Conservation (phyloP, 2,329 filamentous ascomycete genomes). For the Penicillium brasilianum region DNA sequence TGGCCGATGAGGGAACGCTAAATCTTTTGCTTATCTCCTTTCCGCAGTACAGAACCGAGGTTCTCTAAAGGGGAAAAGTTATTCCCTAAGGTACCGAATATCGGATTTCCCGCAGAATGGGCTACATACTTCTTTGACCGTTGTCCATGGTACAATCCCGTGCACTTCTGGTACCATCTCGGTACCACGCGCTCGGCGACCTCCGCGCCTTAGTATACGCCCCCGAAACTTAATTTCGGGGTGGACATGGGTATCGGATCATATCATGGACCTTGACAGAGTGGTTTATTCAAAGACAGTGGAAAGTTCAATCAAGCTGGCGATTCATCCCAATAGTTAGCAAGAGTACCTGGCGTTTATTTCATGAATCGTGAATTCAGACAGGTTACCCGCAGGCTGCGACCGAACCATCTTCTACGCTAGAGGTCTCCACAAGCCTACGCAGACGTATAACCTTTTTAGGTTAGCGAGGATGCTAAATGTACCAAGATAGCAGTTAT, state of each 20-base stretch:
- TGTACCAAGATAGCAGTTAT: slow-evolving; percentile 3
- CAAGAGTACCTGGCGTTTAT: background rate
- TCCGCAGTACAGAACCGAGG: background rate
- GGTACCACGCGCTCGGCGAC: background rate
- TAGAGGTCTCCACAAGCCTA: background rate
- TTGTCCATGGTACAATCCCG: background rate
- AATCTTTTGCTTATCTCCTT: slow-evolving; percentile 15
- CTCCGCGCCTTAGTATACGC: background rate
- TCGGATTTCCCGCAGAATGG: too few species aligned
- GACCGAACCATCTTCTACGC: background rate
- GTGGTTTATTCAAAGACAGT: background rate
- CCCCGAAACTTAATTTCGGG: background rate
- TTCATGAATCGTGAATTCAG: background rate
- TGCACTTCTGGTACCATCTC: background rate
- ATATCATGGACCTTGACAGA: background rate
- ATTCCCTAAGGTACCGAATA: too few species aligned
- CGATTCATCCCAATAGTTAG: background rate
- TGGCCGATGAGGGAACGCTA: slow-evolving; percentile 25
- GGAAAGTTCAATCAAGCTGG: too few species aligned
- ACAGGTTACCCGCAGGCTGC: background rate
- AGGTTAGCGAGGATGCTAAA: background rate
- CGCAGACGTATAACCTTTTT: background rate
- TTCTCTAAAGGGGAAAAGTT: background rate
- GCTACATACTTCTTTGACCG: background rate
- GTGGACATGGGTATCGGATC: background rate